These are phyloP conservation scores for Ambispora gerdemannii DNA, from an alignment of 192 early-diverging fungal genomes.

Conservation along the genomic window DNA sequence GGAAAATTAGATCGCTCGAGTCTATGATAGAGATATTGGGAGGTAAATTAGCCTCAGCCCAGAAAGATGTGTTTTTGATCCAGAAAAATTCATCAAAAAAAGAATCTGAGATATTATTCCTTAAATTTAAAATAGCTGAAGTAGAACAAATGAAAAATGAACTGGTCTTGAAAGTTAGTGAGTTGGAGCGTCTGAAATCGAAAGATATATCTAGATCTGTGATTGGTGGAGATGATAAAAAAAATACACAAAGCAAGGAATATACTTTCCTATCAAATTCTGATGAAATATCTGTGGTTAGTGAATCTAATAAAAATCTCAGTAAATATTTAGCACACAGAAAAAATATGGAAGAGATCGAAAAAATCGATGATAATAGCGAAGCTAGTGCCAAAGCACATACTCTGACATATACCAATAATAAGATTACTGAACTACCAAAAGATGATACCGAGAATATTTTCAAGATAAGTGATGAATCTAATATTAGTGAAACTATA, in stretches of 20 bases:
- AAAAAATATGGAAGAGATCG: background rate
- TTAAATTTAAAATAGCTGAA: slow-evolving; percentile 4
- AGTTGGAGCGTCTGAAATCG: slow-evolving; percentile 2
- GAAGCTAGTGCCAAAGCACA: too few species aligned
- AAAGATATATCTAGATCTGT: background rate
- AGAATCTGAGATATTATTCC: background rate
- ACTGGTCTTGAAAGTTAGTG: background rate
- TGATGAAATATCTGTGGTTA: background rate
- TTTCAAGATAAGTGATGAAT: too few species aligned
- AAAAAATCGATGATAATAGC: too few species aligned
- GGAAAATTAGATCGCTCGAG: background rate
- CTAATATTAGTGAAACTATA: too few species aligned
- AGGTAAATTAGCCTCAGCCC: slow-evolving; percentile 6
- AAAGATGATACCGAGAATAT: too few species aligned
- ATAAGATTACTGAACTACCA: too few species aligned
- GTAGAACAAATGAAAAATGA: background rate
- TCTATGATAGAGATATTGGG: background rate
- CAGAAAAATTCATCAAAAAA: slow-evolving; percentile 4
- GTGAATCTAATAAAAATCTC: background rate
- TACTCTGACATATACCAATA: too few species aligned
- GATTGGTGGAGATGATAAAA: background rate
- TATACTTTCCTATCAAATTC: background rate
- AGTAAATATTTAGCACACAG: background rate
- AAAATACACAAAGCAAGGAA: background rate
- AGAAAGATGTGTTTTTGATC: slow-evolving; percentile 2